phyloP scores from a whole-genome alignment of 352 stramenopile genomes.

The Saprolegnia diclina region DNA sequence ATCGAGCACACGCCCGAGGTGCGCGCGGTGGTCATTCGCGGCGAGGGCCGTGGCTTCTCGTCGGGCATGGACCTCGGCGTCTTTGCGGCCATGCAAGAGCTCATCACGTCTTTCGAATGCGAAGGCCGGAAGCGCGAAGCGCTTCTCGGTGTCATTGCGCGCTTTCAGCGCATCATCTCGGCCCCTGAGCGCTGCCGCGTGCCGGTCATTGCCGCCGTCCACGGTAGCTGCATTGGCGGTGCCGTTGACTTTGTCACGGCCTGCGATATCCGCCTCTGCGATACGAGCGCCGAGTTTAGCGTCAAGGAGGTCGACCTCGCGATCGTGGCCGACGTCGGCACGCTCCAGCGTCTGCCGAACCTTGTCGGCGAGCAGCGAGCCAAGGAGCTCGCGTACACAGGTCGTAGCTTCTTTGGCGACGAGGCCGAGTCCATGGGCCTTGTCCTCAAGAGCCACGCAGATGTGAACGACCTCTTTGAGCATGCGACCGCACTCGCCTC shows the following conservation, averaged over 20 bases:
- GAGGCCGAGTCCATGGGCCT: conserved; percentile 74
- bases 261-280: conserved; percentile 80
- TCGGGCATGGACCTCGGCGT: conserved; percentile 87
- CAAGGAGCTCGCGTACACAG: conserved; percentile 82
- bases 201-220: conserved; percentile 75
- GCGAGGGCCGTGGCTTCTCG: conserved; percentile 73
- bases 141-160: conserved; percentile 70
- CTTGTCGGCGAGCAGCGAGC: conserved; percentile 78
- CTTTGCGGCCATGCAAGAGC: conserved; percentile 69
- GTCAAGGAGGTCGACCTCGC: conserved; percentile 86
- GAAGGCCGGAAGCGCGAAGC: conserved; percentile 74
- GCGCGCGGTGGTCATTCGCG: conserved; percentile 69
- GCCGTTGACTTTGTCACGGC: conserved; percentile 85
- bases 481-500: conserved; percentile 52
- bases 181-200: conserved; percentile 77
- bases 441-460: conserved; percentile 63
- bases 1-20: conserved; percentile 63
- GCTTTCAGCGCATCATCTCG: conserved; percentile 82
- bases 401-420: conserved; percentile 64
- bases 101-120: conserved; percentile 53
- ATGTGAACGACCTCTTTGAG: conserved; percentile 49
- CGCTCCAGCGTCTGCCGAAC: conserved; percentile 79
- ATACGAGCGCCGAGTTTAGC: conserved; percentile 73
- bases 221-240: conserved; percentile 77
- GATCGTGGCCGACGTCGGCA: conserved; percentile 85